Evolutionary conservation across 352 stramenopile species (phyloP).

Genomic region (Pythium insidiosum): DNA sequence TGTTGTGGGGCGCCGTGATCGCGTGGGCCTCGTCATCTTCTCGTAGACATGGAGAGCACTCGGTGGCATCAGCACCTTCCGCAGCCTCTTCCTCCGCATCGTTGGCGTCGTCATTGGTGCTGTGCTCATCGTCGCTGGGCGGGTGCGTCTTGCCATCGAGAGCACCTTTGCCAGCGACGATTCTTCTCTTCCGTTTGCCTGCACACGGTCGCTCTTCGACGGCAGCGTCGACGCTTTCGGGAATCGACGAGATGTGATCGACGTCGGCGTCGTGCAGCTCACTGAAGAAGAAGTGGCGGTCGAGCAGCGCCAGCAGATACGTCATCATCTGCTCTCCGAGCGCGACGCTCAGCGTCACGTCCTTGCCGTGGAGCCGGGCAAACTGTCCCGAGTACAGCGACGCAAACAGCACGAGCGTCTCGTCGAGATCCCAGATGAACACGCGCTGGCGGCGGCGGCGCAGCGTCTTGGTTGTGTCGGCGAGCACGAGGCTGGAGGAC

Average conservation of each 20-base stretch:
- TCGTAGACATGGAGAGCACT: neutral
- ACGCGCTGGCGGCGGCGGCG: slow-evolving; percentile 23
- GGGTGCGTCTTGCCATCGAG: too few species aligned
- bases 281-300: slow-evolving; percentile 81
- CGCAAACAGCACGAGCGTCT: slow-evolving; percentile 77
- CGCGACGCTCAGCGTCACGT: slow-evolving; percentile 41
- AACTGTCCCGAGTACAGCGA: slow-evolving; percentile 74
- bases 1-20: slow-evolving; percentile 1
- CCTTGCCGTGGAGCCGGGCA: slow-evolving; percentile 48
- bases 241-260: slow-evolving; percentile 42
- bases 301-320: slow-evolving; percentile 71
- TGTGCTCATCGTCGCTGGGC: too few species aligned
- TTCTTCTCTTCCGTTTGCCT: too few species aligned
- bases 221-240: neutral
- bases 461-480: neutral
- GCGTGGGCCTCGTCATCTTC: neutral
- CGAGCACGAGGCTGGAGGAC: neutral
- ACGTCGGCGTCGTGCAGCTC: slow-evolving; percentile 66
- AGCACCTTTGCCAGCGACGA: too few species aligned
- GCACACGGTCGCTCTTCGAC: too few species aligned
- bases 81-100: neutral
- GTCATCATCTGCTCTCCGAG: slow-evolving; percentile 84
- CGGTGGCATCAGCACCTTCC: neutral
- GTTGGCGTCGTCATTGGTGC: too few species aligned
- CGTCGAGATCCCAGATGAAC: slow-evolving; percentile 79